These are phyloP conservation scores for Helotiales sp. DNA, from an alignment of 2,329 filamentous ascomycete genomes.

Conservation along the genomic window DNA sequence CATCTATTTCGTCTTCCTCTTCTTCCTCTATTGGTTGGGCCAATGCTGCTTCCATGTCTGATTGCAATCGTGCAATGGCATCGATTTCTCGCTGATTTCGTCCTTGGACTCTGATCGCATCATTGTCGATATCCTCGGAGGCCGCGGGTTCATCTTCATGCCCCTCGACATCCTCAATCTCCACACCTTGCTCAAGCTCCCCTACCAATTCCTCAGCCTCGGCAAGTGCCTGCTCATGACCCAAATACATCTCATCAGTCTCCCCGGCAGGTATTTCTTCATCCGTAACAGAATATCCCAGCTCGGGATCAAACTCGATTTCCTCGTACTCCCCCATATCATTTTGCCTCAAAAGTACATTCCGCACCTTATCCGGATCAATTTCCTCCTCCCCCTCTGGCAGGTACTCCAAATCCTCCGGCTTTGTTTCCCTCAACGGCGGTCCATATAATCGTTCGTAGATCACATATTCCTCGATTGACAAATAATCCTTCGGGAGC, in stretches of 20 bases:
- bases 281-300: constrained; percentile 41
- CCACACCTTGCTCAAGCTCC: constrained; percentile 5
- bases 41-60: constrained; percentile 41
- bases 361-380: constrained; percentile 52
- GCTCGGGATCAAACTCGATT: constrained; percentile 49
- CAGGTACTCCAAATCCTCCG: constrained; percentile 60
- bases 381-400: constrained; percentile 46
- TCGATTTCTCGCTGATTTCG: constrained; percentile 42
- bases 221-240: neutral
- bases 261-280: constrained; percentile 39
- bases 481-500: constrained; percentile 73
- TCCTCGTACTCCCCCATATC: constrained; percentile 66
- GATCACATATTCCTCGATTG: constrained; percentile 70
- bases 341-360: constrained; percentile 58
- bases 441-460: constrained; percentile 84
- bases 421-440: constrained; percentile 65
- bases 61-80: constrained; percentile 39
- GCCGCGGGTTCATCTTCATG: constrained; percentile 39
- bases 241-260: neutral
- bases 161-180: constrained; percentile 28
- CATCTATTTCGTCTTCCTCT: constrained; percentile 32
- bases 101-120: constrained; percentile 33
- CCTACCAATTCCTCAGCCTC: neutral
- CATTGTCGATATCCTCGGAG: neutral
- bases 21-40: constrained; percentile 37